Evolutionary conservation across 202 grass and related monocot species (phyloP).

Genomic region (Carex arenaria): DNA sequence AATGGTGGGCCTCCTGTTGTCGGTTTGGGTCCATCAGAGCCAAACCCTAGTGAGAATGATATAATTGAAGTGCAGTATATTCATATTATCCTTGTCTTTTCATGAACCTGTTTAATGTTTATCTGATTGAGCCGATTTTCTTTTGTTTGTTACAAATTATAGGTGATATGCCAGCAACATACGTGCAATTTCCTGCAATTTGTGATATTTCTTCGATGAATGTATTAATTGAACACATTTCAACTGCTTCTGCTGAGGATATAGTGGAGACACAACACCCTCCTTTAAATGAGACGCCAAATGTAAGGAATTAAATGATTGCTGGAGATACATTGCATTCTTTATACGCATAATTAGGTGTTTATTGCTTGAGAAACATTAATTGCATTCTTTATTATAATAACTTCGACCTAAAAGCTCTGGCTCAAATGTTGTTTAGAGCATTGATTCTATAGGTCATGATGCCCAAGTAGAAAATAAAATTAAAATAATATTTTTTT

Average conservation of each 20-base stretch:
- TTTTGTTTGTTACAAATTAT: background rate
- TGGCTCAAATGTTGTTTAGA: background rate
- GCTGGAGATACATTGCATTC: background rate
- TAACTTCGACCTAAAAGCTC: background rate
- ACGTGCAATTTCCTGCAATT: background rate
- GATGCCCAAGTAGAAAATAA: background rate
- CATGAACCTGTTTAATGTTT: too few species aligned
- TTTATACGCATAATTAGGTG: background rate
- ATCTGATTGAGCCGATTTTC: too few species aligned
- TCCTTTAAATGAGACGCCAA: background rate
- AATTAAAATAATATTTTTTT: background rate
- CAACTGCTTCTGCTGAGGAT: background rate
- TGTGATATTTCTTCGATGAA: background rate
- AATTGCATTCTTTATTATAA: background rate
- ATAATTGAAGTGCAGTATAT: background rate
- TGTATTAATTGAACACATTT: background rate
- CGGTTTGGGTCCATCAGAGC: background rate
- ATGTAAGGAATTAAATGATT: background rate
- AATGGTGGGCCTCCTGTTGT: background rate
- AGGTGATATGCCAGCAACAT: background rate
- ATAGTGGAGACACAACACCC: background rate
- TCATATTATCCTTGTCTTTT: background rate
- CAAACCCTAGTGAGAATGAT: conserved; percentile 20
- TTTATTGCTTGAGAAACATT: background rate
- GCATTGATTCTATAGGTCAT: background rate